Base-by-base conservation (phyloP, 306 rosid genomes). In the Quercus robur region DNA sequence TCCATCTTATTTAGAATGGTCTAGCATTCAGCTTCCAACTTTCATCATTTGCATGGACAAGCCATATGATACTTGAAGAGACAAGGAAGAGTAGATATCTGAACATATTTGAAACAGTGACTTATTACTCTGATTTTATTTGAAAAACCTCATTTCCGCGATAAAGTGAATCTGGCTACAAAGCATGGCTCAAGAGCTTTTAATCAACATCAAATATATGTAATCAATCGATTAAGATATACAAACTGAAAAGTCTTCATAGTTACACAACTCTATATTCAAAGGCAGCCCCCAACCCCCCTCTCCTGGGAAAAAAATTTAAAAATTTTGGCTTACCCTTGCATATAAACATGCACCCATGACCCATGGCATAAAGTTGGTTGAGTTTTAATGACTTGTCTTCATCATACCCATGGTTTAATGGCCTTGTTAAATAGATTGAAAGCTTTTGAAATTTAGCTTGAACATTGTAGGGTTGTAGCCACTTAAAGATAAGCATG, bases 11-110 rank as follows among this genome's bases (percentile, higher is more conserved):
- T 82, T 79, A 80, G 82, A 86, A 77, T 86, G 77, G 82, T 86
- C 89, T 82, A n/a, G 84, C 85, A 70, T 77, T 82, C 61, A 77
- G 84, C 71, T 80, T 86, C 86, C 89, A 82, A 49, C 55, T 73
- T 73, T 82, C 86, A 21, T 82, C 80, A 33, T 80, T 80, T n/a
- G 64, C 54, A 28, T 80, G 89, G 66, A 82, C 70, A 82, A 64
- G 74, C 86, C 86, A 82, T 38, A 38, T 1, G 89, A 86, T 72
- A 76, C 86, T 79, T 82, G 84, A 13, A 86, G 86, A 41, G 89
- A 82, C 38, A 86, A 61, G 33, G 52, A 67, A 33, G 52, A 12
- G 33, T 67, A 33, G 25, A 67, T 33, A 67, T 67, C 72, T 67
- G 72, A 44, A 9, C 35, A 26, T 35, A 67, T 31, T 67, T 4